These are phyloP conservation scores for Cutaneotrichosporon daszewskae DNA, from an alignment of 1,284 basidiomycete species.

Conservation along the genomic window DNA sequence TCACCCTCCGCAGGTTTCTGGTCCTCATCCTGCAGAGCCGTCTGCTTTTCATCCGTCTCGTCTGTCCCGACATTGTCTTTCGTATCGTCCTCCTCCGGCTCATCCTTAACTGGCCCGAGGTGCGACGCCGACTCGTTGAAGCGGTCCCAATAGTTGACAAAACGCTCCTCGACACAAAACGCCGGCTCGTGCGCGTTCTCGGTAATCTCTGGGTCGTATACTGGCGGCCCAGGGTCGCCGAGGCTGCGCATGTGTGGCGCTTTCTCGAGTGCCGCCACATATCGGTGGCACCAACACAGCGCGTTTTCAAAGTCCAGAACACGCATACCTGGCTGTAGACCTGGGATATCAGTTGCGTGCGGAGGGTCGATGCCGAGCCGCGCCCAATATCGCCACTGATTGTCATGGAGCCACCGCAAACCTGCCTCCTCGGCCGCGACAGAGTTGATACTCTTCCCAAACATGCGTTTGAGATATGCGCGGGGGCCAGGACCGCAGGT, in stretches of 20 bases:
- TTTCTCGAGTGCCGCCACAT: slow-evolving; percentile 17
- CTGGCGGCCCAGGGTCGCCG: slow-evolving; percentile 13
- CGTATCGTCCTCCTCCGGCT: slow-evolving; percentile 4
- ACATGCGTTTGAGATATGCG: slow-evolving; percentile 20
- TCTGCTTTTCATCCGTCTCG: too few species aligned
- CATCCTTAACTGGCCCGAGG: slow-evolving; percentile 19
- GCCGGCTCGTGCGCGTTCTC: slow-evolving; percentile 14
- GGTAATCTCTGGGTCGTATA: slow-evolving; percentile 5
- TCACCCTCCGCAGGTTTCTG: too few species aligned
- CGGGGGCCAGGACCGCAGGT: slow-evolving; percentile 30
- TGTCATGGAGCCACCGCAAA: slow-evolving; percentile 28
- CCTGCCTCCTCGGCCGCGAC: slow-evolving; percentile 29
- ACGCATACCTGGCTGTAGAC: slow-evolving; percentile 28
- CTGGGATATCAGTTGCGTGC: slow-evolving; percentile 18
- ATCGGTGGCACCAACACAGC: slow-evolving; percentile 34
- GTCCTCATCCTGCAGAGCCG: too few species aligned
- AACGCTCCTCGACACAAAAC: slow-evolving; percentile 25
- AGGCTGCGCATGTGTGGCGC: slow-evolving; percentile 8
- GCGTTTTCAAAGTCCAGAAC: slow-evolving; percentile 32
- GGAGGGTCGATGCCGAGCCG: slow-evolving; percentile 26
- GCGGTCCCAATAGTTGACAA: slow-evolving; percentile 1
- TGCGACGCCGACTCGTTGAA: slow-evolving; percentile 10
- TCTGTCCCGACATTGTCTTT: too few species aligned
- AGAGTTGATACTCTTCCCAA: slow-evolving; percentile 21
- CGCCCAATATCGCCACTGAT: slow-evolving; percentile 30